These are phyloP conservation scores for Eucalyptus erythrocorys DNA, from an alignment of 345 rosid species.

Conservation along the genomic window DNA sequence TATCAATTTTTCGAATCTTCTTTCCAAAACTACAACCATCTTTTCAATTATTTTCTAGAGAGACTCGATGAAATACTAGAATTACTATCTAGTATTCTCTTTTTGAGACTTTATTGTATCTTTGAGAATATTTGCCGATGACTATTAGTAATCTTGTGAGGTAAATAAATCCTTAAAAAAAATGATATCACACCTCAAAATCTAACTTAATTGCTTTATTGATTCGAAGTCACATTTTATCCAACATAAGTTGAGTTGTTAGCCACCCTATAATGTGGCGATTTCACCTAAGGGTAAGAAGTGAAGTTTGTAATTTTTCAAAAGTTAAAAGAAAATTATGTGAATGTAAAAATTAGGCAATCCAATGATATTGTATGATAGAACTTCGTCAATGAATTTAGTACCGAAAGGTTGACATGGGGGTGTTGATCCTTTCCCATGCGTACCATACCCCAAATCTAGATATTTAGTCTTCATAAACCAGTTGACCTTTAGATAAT, in stretches of 20 bases:
- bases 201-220: fast-evolving
- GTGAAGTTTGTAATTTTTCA: background rate
- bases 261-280: background rate
- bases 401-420: background rate
- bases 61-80: fast-evolving
- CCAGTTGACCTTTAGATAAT: too few relatives aligned
- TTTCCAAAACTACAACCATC: fast-evolving
- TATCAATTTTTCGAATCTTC: fast-evolving
- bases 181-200: fast-evolving
- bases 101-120: too few relatives aligned
- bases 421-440: background rate
- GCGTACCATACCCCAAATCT: background rate
- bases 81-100: fast-evolving
- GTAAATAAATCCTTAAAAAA: too few relatives aligned
- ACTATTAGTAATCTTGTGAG: fast-evolving
- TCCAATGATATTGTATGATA: background rate
- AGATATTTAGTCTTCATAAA: background rate
- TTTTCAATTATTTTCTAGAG: too few relatives aligned
- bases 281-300: background rate
- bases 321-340: background rate
- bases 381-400: background rate
- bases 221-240: fast-evolving
- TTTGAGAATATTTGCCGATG: fast-evolving
- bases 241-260: fast-evolving
- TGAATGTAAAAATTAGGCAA: background rate